Evolutionary conservation across 78 protist species (phyloP).

Genomic region (Cavenderia fasciculata): DNA sequence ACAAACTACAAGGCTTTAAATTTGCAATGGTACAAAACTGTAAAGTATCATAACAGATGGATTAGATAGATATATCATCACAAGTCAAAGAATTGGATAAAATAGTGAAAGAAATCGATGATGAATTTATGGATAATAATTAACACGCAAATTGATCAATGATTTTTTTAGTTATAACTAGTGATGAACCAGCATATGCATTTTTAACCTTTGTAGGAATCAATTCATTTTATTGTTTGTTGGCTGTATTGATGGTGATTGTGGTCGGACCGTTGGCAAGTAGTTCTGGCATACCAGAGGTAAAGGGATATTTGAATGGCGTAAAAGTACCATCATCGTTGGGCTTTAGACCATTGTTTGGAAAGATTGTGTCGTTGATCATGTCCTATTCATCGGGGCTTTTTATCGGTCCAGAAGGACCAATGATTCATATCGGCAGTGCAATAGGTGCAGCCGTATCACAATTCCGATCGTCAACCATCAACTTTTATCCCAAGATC

Average conservation of each 20-base stretch:
- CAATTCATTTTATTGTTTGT: slow-evolving; percentile 29
- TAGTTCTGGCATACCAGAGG: slow-evolving; percentile 93
- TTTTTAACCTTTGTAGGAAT: slow-evolving; percentile 51
- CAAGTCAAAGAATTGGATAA: not conserved
- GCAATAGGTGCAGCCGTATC: slow-evolving; percentile 73
- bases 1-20: slow-evolving; percentile 49
- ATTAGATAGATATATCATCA: not conserved
- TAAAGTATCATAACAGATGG: no score
- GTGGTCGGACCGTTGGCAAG: slow-evolving; percentile 78
- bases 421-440: slow-evolving; percentile 92
- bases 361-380: slow-evolving; percentile 84
- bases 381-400: slow-evolving; percentile 81
- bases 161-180: slow-evolving; percentile 34
- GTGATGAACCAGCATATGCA: slow-evolving; percentile 36
- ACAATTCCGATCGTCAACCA: slow-evolving; percentile 39
- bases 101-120: no score
- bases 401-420: slow-evolving; percentile 89
- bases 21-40: slow-evolving; percentile 57
- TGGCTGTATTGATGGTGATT: slow-evolving; percentile 35
- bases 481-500: slow-evolving; percentile 11
- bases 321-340: slow-evolving; percentile 63
- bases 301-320: slow-evolving; percentile 86
- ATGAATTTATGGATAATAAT: not conserved
- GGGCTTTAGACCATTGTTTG: slow-evolving; percentile 71
- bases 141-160: not conserved